Base-by-base conservation (phyloP, 148 eudicot species). In the Camellia japonica region DNA sequence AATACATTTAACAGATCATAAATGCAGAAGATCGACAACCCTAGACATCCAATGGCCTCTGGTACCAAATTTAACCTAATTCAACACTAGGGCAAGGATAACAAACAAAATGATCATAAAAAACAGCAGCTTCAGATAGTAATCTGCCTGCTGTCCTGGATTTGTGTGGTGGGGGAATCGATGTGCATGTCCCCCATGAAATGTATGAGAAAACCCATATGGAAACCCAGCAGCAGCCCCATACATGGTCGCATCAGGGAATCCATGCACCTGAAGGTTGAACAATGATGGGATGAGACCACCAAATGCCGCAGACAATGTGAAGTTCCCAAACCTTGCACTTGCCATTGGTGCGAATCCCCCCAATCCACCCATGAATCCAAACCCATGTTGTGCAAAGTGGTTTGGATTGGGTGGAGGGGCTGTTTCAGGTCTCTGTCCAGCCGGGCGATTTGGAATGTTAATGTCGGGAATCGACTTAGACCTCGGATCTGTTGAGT, bases 261-360 rank as follows among this genome's bases (percentile, higher is more conserved):
- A 86, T 58, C 93, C 91, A 79, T 92, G 90, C 82, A 92, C 83
- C 69, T 92, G 92, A 74, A 92, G 81, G 85, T 89, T 92, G 65
- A 92, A 90, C 66, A 90, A 71, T 12, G 93, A 89, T 0, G 94
- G 94, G 58, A 92, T 82, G 12, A 92, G 83, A 60, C 91, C 90
- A 38, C 91, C 91, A 73, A 89, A 82, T 19, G 84, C 90, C 1
- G 89, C 84, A 10, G 90, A 81, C 7, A 89, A 72, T 7, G 87
- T 85, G n/a, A 89, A 89, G 77, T 88, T 90, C 70, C 91, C 97
- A 75, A 90, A 85, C 78, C 94, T 88, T 23, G 94, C 86, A 5
- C 86, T 87, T 51, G 87, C 78, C 77, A 80, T 82, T 0, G 92
- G 94, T 9, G 88, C 82, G 46, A 90, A 88, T 51, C 86, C 88